phyloP scores from a whole-genome alignment of 345 rosid species.

The Citrus sp. region DNA sequence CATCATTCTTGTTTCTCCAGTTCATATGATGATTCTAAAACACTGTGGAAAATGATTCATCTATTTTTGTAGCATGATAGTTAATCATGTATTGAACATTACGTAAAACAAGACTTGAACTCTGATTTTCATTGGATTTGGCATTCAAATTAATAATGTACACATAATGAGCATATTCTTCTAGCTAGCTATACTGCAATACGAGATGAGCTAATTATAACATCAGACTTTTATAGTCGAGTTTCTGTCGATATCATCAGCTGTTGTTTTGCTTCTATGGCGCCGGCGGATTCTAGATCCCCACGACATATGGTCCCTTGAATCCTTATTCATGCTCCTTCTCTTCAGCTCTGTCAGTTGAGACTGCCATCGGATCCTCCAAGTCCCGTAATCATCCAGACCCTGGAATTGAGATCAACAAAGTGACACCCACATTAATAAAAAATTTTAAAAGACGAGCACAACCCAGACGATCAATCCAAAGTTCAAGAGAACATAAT shows the following conservation, averaged over 20 bases:
- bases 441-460: background rate
- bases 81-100: background rate
- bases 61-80: no score
- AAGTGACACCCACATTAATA: background rate
- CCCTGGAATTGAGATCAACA: slow-evolving; percentile 7
- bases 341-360: slow-evolving; percentile 24
- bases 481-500: background rate
- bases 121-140: background rate
- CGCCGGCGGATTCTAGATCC: slow-evolving; percentile 19
- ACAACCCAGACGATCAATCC: background rate
- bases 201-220: no score
- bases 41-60: background rate
- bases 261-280: background rate
- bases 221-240: no score
- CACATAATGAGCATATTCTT: background rate
- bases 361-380: slow-evolving; percentile 22
- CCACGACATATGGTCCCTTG: slow-evolving; percentile 16
- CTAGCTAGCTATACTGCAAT: no score
- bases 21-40: background rate
- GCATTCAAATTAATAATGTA: background rate
- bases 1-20: background rate
- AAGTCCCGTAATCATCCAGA: slow-evolving; percentile 1
- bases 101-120: background rate
- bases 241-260: background rate
- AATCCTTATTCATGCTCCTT: slow-evolving; percentile 6